A percentile compares a stretch with the other conserved stretches of the same genome.
Evolutionary conservation across 2,329 filamentous ascomycete genomes (phyloP).

Genomic region (Cercospora citrullina): DNA sequence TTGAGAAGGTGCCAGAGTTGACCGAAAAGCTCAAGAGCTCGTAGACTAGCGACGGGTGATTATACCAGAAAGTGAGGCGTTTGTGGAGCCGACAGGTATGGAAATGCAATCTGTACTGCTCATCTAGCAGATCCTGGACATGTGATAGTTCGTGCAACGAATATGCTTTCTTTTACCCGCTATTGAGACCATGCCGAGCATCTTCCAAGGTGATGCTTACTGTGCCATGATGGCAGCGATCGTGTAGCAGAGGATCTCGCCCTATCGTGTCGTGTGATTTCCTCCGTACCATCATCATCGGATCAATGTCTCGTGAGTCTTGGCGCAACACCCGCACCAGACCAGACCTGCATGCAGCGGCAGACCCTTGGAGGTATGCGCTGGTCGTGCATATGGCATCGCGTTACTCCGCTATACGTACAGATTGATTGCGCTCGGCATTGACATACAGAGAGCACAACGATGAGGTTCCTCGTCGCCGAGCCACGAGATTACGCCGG

Average conservation of each 20-base stretch:
- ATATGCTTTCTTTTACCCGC: neutral
- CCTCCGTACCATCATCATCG: neutral
- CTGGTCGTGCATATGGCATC: constrained; percentile 12
- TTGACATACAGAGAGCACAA: neutral
- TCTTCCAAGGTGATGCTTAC: neutral
- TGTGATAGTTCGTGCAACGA: constrained; percentile 5
- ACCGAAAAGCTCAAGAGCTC: constrained; percentile 82
- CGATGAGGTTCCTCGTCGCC: constrained; percentile 1
- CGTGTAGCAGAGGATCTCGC: neutral
- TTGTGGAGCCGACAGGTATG: constrained; percentile 1
- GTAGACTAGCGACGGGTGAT: constrained; percentile 8
- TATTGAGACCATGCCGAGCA: neutral
- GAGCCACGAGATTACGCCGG: constrained; percentile 15
- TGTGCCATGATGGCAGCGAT: neutral
- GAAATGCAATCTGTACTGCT: neutral
- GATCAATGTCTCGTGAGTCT: neutral
- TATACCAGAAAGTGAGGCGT: neutral
- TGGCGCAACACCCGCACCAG: neutral
- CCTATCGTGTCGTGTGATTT: neutral
- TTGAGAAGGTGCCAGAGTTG: constrained; percentile 92
- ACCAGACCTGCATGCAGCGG: constrained; percentile 1
- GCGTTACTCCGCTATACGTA: constrained; percentile 9
- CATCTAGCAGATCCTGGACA: neutral
- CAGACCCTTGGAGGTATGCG: constrained; percentile 10
- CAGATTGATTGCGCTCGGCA: neutral